Evolutionary conservation across 1,284 basidiomycete genomes (phyloP), one percentile per base, ranked within the genome.

Genomic region (Leccinum solheimii): DNA sequence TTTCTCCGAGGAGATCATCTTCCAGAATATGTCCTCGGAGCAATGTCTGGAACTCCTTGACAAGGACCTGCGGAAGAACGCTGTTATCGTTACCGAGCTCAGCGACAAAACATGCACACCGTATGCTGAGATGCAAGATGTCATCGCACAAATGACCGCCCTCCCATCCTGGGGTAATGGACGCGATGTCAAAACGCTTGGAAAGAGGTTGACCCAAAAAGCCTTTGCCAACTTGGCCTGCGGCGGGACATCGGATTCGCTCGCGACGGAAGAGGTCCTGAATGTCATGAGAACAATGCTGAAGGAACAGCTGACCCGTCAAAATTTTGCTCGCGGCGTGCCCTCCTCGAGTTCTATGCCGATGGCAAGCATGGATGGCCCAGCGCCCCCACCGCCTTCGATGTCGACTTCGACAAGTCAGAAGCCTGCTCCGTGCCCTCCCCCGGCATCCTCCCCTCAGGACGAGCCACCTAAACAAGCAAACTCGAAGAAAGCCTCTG

Each of bases 81-180:
- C 74, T 0, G 74, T 87, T 40, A 48, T 61, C 4, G 64, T 82
- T 34, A 65, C 70, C 0, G 78, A 71, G n/a, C 66, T 87, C 40
- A 60, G 74, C 8, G 74, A 81, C 45, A 64, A 69, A 2, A 61
- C 69, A 0, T 80, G 75, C 1, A 1, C 34, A 0, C 58, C 65
- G 1, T 80, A 79, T 56, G 10, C 32, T 1, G 66, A 76, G 26
- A 77, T 86, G 75, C 69, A 70, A 30, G 59, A 63, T 3, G 43
- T 80, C 14, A 64, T 87, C 40, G 62, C 69, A 10, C 56, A 78
- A n/a, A 74, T 88, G 61, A 75, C 80, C 2, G 55, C 64, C 2
- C 73, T 86, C 1, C 74, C 78, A 3, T 81, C 80, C 2, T 88
- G 86, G 86, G 86, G 86, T 0, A 88, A 88, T 60, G 86, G 83